Evolutionary conservation across 192 early-diverging fungal genomes (phyloP), one percentile per base, ranked within the genome.

Genomic region (Coemansia sp.): DNA sequence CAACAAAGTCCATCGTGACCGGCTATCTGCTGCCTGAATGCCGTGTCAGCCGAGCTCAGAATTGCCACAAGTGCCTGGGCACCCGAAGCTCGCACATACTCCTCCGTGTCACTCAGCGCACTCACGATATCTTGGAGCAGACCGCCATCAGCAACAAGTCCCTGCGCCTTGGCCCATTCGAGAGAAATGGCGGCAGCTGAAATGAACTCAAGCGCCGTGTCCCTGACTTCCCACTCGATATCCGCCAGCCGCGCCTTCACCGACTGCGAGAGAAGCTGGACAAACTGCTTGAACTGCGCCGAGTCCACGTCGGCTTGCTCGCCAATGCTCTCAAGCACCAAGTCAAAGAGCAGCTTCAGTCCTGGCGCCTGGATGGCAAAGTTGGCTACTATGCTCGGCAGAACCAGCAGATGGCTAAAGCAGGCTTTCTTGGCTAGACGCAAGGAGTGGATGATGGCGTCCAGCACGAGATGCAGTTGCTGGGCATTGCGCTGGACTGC

Each of bases 151-250:
- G 31, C 47, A 14, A 66, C 37, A 15, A 75, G 24, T 12, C 31
- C 15, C 25, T 25, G 42, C 0, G 40, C 62, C 35, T 31, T 37
- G 0, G 7, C 3, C 68, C 49, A 61, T 0, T 20, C 62, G 12
- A 64, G 32, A 5, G 11, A 15, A 38, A 22, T n/a, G 1, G 58
- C 64, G 2, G 60, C 46, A 1, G 37, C 24, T 4, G 56, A 20
- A 2, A 77, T 20, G 62, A 83, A 73, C 68, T 83, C 80, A 6
- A 77, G 45, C 27, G 62, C 71, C 12, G 71, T 68, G 53, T 83
- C 80, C 6, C 80, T 49, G 2, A 65, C 62, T 56, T 83, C 80
- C 80, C 80, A 83, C 63, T 73, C 74, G 14, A 74, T 68, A 25
- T 83, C 80, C 0, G 41, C 74, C 65, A 83, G 25, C 14, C 80